Evolutionary conservation across 345 rosid species (phyloP), one percentile per base, ranked within the genome.

Genomic region (Ceriops tagal): DNA sequence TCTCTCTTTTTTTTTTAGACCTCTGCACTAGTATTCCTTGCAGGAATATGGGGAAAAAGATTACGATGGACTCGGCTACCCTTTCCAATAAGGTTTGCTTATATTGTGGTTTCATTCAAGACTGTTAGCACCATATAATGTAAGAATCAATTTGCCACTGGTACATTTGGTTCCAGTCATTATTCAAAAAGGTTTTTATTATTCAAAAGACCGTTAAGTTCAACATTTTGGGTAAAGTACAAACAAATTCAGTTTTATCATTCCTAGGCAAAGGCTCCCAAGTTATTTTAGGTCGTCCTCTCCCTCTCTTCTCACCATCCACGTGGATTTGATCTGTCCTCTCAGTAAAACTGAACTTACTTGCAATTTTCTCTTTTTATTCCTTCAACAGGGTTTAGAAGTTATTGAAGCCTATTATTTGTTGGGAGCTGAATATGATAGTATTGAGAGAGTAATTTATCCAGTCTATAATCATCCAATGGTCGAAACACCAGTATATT

Each of bases 371-470:
- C 49, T 18, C 47, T 32, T 27, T 73, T 63, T 61, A 47, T 27
- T 35, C 8, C 39, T 64, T 43, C 59, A 47, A 68, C 89, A 92
- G 97, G 96, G 99, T 69, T 81, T 95, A 66, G 93, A 95, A 81
- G 99, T 95, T 49, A 95, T 95, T 65, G 96, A 95, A 90, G 99
- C 97, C 19, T 96, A 92, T 80, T 95, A 95, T 79, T 81, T 95
- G 73, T 95, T 79, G 66, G 99, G 97, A 79, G 95, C 93, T 43
- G 96, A 85, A n/a, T 92, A 95, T 79, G 96, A 92, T 63, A 53
- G 88, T 71, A 84, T 95, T 58, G 99, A 95, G 67, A 95, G 92
- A 64, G 89, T 92, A 31, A 87, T 95, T 78, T 97, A 95, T 75
- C 96, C 97, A 95, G 28, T 89, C 96, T 65, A 86, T 92, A 35